Base-by-base conservation (phyloP, 1,139 yeast species). In the Saccharomyces hybrid region DNA sequence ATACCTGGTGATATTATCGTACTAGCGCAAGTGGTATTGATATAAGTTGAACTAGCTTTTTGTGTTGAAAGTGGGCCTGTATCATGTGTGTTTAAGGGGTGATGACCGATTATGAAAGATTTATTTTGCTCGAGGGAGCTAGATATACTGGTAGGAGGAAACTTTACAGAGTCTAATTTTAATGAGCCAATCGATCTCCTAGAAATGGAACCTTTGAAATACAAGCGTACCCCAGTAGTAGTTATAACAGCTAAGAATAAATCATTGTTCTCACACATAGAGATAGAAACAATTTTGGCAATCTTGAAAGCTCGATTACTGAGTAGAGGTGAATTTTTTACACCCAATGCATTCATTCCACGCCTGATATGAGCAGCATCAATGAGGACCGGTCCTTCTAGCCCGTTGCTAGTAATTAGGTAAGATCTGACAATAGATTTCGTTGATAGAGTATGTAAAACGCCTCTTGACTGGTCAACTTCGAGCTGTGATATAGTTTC, bases 401-500 rank as follows among this genome's bases (percentile, higher is more conserved):
- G 62, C 8, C 74, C 69, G 14, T 68, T 70, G 8, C 66, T 65
- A 48, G 62, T 62, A 56, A 86, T 76, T 62, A 84, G 80, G 70
- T 90, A 91, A 5, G 88, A 88, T 62, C 96, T 79, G 42, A 93
- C 83, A n/a, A 84, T 79, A 0, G 97, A 89, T 56, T 80, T 82
- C 32, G 90, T 85, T 0, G 97, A 87, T 53, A 95, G 78, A 0
- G 97, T 82, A 70, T 93, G 95, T 25, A 95, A 70, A 23, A 88
- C 75, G 42, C 83, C 83, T 66, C 97, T 80, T 4, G 88, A 81
- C 57, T 85, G 82, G 68, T 95, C 99, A 49, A 90, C 75, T 54
- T 78, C 82, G 53, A 91, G 68, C 63, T 87, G 89, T 1, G 76
- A 67, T 42, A 90, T 76, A 1, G 75, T 72, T 66, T 89, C 97